Evolutionary conservation across 2,329 filamentous ascomycete genomes (phyloP).

Genomic region (Colletotrichum tabaci): DNA sequence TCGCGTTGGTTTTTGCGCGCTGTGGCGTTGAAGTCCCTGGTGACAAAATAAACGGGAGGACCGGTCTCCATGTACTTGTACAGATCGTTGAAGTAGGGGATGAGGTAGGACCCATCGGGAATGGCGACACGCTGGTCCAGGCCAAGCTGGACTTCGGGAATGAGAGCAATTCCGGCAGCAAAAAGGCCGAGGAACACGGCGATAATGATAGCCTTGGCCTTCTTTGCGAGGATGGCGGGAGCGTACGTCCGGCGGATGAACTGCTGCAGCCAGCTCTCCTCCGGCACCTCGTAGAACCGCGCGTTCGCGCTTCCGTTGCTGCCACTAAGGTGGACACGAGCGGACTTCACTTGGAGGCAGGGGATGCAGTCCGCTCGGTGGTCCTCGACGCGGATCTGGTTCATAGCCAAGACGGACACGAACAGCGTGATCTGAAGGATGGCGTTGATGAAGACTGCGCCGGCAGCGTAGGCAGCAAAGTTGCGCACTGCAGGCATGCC

Average conservation of each 20-base stretch:
- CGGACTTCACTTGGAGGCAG: conserved; percentile 85
- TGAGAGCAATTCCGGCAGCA: conserved; percentile 85
- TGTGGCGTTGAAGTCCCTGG: conserved; percentile 84
- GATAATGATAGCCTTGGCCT: conserved; percentile 82
- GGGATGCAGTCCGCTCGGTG: conserved; percentile 93
- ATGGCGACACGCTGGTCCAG: conserved; percentile 96
- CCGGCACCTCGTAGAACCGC: conserved; percentile 80
- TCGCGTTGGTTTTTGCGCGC: conserved; percentile 83
- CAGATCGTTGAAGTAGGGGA: conserved; percentile 96
- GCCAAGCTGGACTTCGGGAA: conserved; percentile 88
- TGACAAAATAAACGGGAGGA: conserved; percentile 96
- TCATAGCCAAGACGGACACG: conserved; percentile 89
- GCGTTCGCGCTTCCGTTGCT: conserved; percentile 72
- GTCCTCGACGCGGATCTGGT: conserved; percentile 91
- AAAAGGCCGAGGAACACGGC: conserved; percentile 90
- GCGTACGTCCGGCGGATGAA: conserved; percentile 95
- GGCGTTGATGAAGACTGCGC: conserved; percentile 97
- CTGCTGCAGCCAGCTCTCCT: conserved; percentile 85
- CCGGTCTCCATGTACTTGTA: conserved; percentile 93
- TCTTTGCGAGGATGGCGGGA: conserved; percentile 83
- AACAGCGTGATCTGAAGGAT: conserved; percentile 98
- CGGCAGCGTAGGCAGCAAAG: conserved; percentile 96
- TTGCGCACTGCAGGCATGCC: conserved; percentile 99
- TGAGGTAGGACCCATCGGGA: conserved; percentile 93
- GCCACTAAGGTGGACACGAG: conserved; percentile 75